Evolutionary conservation across 768 basidiomycete genomes (phyloP).

Genomic region (Pleurotus sapidus): DNA sequence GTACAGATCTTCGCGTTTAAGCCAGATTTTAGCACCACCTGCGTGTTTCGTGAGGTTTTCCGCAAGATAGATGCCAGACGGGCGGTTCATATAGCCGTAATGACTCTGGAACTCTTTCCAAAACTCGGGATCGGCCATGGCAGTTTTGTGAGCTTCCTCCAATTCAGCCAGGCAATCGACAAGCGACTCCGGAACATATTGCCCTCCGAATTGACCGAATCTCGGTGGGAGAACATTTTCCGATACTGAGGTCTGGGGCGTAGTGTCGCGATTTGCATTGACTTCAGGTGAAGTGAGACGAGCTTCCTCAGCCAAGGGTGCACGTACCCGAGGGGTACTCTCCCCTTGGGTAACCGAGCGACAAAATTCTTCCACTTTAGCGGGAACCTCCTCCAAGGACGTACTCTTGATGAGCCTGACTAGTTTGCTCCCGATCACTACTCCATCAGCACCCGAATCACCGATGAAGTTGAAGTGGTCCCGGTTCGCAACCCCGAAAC

Average conservation of each 20-base stretch:
- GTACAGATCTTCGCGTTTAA: slow-evolving; percentile 92
- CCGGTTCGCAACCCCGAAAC: slow-evolving; percentile 92
- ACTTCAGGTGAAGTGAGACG: slow-evolving; percentile 23
- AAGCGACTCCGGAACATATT: slow-evolving; percentile 96
- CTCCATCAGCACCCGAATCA: slow-evolving; percentile 89
- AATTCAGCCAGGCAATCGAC: slow-evolving; percentile 90
- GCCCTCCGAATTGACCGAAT: slow-evolving; percentile 95
- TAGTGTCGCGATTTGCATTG: slow-evolving; percentile 27
- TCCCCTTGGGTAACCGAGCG: slow-evolving; percentile 56
- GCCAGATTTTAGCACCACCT: slow-evolving; percentile 95
- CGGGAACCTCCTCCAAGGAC: slow-evolving; percentile 40
- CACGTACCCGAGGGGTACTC: slow-evolving; percentile 31
- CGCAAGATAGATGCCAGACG: slow-evolving; percentile 88
- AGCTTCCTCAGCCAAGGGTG: slow-evolving; percentile 19
- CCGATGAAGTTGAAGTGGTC: slow-evolving; percentile 86
- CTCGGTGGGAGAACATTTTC: slow-evolving; percentile 63
- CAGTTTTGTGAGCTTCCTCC: slow-evolving; percentile 85
- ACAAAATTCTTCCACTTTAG: slow-evolving; percentile 71
- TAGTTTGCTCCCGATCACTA: slow-evolving; percentile 89
- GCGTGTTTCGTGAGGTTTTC: slow-evolving; percentile 86
- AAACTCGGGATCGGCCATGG: slow-evolving; percentile 85
- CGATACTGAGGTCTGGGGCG: slow-evolving; percentile 28
- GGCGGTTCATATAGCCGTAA: slow-evolving; percentile 94
- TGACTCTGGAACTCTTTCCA: slow-evolving; percentile 88
- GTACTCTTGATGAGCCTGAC: slow-evolving; percentile 77